Evolutionary conservation across 257 asterid genomes (phyloP).

Genomic region (Misopates orontium): DNA sequence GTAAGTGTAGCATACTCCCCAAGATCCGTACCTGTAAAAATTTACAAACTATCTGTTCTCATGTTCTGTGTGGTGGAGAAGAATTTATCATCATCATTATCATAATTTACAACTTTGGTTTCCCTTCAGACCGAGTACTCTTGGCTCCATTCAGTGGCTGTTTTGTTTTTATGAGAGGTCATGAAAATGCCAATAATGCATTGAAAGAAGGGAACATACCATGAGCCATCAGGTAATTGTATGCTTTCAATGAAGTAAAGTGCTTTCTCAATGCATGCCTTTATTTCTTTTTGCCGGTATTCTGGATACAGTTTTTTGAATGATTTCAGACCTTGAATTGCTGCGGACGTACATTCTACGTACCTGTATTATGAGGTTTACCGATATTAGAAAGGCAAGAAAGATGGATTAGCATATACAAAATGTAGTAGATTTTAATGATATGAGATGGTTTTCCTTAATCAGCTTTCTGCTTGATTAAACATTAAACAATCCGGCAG

Average conservation of each 20-base stretch:
- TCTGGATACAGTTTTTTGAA: slow-evolving; percentile 44
- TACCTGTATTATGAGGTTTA: slow-evolving; percentile 29
- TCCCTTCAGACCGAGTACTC: too few relatives aligned
- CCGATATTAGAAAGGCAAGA: background rate
- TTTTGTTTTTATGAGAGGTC: background rate
- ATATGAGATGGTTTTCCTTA: background rate
- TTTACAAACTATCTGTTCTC: background rate
- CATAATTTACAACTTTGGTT: too few relatives aligned
- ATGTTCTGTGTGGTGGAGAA: too few relatives aligned
- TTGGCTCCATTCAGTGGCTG: background rate
- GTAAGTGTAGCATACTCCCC: slow-evolving; percentile 81
- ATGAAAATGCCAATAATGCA: background rate
- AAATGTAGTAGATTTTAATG: too few relatives aligned
- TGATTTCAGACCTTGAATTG: slow-evolving; percentile 40
- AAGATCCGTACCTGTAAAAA: slow-evolving; percentile 61
- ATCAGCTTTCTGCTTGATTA: background rate
- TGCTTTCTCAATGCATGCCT: slow-evolving; percentile 40
- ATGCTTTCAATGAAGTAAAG: slow-evolving; percentile 34
- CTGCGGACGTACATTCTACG: slow-evolving; percentile 64
- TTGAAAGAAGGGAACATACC: slow-evolving; percentile 32
- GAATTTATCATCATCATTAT: too few relatives aligned
- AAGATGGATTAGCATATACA: background rate
- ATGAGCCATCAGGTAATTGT: slow-evolving; percentile 56
- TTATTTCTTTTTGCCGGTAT: slow-evolving; percentile 45
- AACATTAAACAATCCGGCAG: background rate